Base-by-base conservation (phyloP, 2,329 filamentous ascomycete genomes). In the Phaeosphaeriaceae sp. region DNA sequence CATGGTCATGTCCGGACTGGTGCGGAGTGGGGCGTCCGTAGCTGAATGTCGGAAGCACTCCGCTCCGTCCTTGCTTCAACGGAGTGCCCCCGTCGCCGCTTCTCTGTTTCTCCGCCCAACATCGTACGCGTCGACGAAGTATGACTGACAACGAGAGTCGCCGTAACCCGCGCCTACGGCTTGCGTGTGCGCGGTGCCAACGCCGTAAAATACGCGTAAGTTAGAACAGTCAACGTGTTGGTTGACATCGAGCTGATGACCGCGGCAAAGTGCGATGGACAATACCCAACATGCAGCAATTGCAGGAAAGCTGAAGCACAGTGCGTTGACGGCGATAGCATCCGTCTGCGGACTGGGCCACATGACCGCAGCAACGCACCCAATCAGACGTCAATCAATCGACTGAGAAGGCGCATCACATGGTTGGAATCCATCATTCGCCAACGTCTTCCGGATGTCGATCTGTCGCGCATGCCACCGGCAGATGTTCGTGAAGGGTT, bases 191-290 rank as follows among this genome's bases (percentile, higher is more conserved):
- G 5, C 53, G 62, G 22, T 62, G 59, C 25, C 62, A 62, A 27
- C 54, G 59, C 7, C 62, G 62, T 17, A 62, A 65, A 19, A 62
- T 62, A 13, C 62, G 62, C 33, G 62, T 60, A 52, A 49, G 62
- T 58, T 20, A 10, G 3, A 46, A 2, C 27, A 31, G 27, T 31
- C 27, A 6, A 11, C 27, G 27, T 31, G 27, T 11, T 11, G 6
- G 11, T 6, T 6, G 27, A 11, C 6, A 31, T 6, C 27, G 6
- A 31, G 6, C 27, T 31, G 27, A 31, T 11, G 6, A 31, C 6
- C 6, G 6, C 27, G 27, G 27, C 27, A 6, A 31, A 62, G 62
- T 65, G 62, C 40, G 62, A 65, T 48, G 59, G 36, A 24, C 51
- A 57, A 25, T 53, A 55, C 17, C 61, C 61, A 17, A 41, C 47